These are phyloP conservation scores for Pestalotiopsis sp. DNA, from an alignment of 2,329 filamentous ascomycete genomes.

Conservation along the genomic window DNA sequence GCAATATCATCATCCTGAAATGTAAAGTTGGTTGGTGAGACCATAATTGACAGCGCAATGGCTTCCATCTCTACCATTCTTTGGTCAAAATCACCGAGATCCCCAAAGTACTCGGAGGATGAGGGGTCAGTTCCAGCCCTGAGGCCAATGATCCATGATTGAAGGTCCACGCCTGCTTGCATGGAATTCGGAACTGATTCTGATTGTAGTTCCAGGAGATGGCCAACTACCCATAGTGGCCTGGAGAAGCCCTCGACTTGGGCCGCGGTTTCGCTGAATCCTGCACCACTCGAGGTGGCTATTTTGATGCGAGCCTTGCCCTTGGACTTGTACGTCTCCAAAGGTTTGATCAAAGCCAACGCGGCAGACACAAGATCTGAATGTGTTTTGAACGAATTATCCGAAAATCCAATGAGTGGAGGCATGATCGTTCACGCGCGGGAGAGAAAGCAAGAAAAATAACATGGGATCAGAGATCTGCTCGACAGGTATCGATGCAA, in stretches of 20 bases:
- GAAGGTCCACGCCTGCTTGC: slow-evolving; percentile 4
- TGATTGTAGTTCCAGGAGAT: slow-evolving; percentile 43
- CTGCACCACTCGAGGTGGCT: slow-evolving; percentile 37
- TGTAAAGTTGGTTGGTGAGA: slow-evolving; percentile 40
- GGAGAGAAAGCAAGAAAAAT: neutral
- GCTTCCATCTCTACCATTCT: slow-evolving; percentile 57
- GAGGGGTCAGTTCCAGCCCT: slow-evolving; percentile 33
- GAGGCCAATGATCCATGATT: slow-evolving; percentile 34
- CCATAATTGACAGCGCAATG: slow-evolving; percentile 48
- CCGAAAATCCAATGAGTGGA: slow-evolving; percentile 38
- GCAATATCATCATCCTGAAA: slow-evolving; percentile 26
- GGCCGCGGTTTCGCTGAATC: slow-evolving; percentile 46
- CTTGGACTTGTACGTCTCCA: slow-evolving; percentile 34
- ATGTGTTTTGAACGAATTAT: slow-evolving; percentile 39
- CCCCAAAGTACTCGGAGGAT: slow-evolving; percentile 47
- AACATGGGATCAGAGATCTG: too few species aligned
- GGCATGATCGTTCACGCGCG: slow-evolving; percentile 31
- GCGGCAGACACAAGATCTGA: slow-evolving; percentile 36
- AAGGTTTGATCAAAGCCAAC: slow-evolving; percentile 34
- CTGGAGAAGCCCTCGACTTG: slow-evolving; percentile 47
- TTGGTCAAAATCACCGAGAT: slow-evolving; percentile 47
- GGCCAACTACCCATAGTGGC: slow-evolving; percentile 37
- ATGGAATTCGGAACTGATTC: neutral
- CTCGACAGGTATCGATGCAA: too few species aligned
- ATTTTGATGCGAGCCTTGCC: slow-evolving; percentile 37